Percentiles rank a stretch among this genome's conserved stretches.
Evolutionary conservation across 1,139 yeast genomes (phyloP).

Genomic region (Suhomyces panamericanus): DNA sequence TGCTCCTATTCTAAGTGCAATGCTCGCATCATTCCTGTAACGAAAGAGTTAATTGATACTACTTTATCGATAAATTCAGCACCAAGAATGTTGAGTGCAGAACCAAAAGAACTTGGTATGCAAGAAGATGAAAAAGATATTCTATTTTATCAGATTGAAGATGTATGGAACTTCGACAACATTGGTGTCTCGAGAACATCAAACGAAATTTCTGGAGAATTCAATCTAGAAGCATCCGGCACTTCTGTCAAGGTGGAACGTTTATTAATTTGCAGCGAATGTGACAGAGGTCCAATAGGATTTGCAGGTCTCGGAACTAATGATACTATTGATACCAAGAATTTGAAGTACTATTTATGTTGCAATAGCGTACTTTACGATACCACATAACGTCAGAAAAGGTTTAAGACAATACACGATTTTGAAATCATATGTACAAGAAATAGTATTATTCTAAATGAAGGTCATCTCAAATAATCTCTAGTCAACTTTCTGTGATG

Average conservation of each 20-base stretch:
- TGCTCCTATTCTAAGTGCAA: constrained; percentile 42
- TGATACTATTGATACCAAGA: constrained; percentile 32
- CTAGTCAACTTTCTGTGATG: no score
- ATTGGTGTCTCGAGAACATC: constrained; percentile 66
- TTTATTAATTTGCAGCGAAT: constrained; percentile 65
- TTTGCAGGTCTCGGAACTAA: constrained; percentile 48
- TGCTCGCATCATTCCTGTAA: constrained; percentile 36
- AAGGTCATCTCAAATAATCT: no score
- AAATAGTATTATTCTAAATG: no score
- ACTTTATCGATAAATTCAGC: constrained; percentile 22
- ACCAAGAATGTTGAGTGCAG: constrained; percentile 26
- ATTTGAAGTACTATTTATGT: constrained; percentile 45
- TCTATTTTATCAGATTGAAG: constrained; percentile 40
- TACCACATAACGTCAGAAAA: background rate
- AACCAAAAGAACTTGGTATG: background rate
- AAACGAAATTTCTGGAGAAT: constrained; percentile 20
- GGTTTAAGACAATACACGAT: background rate
- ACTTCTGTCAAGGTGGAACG: constrained; percentile 38
- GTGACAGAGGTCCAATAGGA: constrained; percentile 76
- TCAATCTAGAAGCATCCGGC: constrained; percentile 7
- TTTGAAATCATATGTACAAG: background rate
- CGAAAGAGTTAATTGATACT: constrained; percentile 14
- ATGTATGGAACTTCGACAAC: constrained; percentile 77
- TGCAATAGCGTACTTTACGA: constrained; percentile 47
- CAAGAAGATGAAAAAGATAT: constrained; percentile 4